Conservation (phyloP, 2,329 filamentous ascomycete genomes). For the Aspergillus sp. region DNA sequence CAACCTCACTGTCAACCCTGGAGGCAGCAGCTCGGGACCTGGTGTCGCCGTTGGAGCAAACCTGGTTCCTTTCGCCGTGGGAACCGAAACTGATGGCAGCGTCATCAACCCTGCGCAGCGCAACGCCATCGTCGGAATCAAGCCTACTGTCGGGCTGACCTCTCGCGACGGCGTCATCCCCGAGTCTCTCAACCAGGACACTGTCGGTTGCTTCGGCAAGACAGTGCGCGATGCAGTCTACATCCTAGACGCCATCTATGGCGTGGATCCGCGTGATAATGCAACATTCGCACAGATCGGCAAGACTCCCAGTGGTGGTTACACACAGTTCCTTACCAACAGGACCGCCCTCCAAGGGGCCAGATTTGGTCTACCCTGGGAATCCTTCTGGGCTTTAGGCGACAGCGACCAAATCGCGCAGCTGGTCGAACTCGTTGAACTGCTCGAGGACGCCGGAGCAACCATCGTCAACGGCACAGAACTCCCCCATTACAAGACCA, state of each 20-base stretch:
- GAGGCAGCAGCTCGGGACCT: slow-evolving; percentile 6
- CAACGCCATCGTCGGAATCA: slow-evolving; percentile 5
- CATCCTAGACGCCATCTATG: neutral
- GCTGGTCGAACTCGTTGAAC: slow-evolving; percentile 52
- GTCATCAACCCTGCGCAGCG: neutral
- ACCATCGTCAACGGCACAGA: too few relatives aligned
- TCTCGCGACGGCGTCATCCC: slow-evolving; percentile 1
- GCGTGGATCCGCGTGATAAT: too few relatives aligned
- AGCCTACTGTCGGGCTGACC: slow-evolving; percentile 2
- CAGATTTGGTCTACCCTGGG: slow-evolving; percentile 69
- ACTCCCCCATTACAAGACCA: too few relatives aligned
- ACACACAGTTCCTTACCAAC: too few relatives aligned
- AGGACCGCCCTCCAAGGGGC: too few relatives aligned
- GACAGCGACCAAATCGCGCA: slow-evolving; percentile 55
- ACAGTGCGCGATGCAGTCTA: neutral
- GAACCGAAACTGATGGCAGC: slow-evolving; percentile 5
- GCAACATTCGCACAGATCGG: too few relatives aligned
- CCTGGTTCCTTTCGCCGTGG: slow-evolving; percentile 4
- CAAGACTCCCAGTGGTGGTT: too few relatives aligned
- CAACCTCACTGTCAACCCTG: neutral
- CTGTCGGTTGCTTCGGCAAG: slow-evolving; percentile 3
- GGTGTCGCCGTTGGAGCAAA: slow-evolving; percentile 1
- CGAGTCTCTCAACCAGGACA: slow-evolving; percentile 1
- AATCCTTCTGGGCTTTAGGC: slow-evolving; percentile 67
- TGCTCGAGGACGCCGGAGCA: slow-evolving; percentile 45